These are phyloP conservation scores for Trifolium pratense DNA, from an alignment of 306 rosid genomes.

Conservation along the genomic window DNA sequence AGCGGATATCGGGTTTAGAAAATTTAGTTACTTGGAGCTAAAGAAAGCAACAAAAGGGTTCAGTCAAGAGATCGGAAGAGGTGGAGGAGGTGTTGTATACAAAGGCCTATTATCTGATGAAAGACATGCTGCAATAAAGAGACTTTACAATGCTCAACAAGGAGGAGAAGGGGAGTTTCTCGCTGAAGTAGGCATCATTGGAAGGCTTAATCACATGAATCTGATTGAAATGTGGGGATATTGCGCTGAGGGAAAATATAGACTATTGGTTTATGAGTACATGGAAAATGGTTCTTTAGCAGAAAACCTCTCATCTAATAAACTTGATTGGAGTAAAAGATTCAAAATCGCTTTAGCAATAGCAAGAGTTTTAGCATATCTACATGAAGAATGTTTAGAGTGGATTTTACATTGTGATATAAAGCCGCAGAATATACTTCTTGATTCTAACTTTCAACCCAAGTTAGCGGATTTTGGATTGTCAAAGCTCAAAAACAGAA, in stretches of 20 bases:
- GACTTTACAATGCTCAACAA: slow-evolving; percentile 46
- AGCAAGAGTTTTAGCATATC: slow-evolving; percentile 43
- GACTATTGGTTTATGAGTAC: slow-evolving; percentile 39
- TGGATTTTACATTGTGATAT: slow-evolving; percentile 46
- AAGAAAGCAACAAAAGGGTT: slow-evolving; percentile 51
- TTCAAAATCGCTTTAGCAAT: slow-evolving; percentile 38
- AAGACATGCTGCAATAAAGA: slow-evolving; percentile 54
- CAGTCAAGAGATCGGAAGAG: slow-evolving; percentile 59
- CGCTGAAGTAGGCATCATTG: slow-evolving; percentile 44
- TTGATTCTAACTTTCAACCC: slow-evolving; percentile 37
- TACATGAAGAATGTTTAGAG: slow-evolving; percentile 42
- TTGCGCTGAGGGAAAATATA: slow-evolving; percentile 43
- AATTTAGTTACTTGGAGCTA: slow-evolving; percentile 49
- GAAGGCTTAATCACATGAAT: slow-evolving; percentile 48
- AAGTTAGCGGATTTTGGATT: slow-evolving; percentile 47
- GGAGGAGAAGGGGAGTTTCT: slow-evolving; percentile 47
- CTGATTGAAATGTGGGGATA: slow-evolving; percentile 52
- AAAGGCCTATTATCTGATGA: slow-evolving; percentile 50
- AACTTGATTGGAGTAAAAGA: slow-evolving; percentile 40
- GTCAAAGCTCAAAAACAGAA: slow-evolving; percentile 38
- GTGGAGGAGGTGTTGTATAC: slow-evolving; percentile 59
- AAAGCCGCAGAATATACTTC: slow-evolving; percentile 43
- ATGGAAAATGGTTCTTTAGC: slow-evolving; percentile 50
- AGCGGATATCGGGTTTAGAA: slow-evolving; percentile 42
- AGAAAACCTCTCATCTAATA: slow-evolving; percentile 1